phyloP scores from a whole-genome alignment of 2,329 filamentous ascomycete genomes.

The Xylariaceae sp. region DNA sequence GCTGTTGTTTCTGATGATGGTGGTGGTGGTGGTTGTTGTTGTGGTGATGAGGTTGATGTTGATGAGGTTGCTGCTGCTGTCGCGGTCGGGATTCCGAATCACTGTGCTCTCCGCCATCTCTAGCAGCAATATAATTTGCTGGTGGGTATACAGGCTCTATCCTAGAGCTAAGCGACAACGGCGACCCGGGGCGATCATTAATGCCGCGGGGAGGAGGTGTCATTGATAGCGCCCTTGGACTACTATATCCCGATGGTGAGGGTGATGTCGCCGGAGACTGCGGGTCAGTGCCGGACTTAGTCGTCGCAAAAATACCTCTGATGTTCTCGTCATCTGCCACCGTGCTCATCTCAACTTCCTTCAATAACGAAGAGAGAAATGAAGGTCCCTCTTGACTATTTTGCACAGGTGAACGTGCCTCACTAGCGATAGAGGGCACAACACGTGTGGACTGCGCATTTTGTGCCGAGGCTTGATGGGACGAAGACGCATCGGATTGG shows the following conservation, averaged over 20 bases:
- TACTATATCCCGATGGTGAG: slow-evolving; percentile 57
- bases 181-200: slow-evolving; percentile 59
- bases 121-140: slow-evolving; percentile 64
- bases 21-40: slow-evolving; percentile 19
- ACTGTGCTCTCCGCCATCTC: slow-evolving; percentile 39
- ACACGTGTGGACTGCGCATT: slow-evolving; percentile 17
- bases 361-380: slow-evolving; percentile 79
- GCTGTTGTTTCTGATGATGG: neutral
- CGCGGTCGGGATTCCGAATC: slow-evolving; percentile 40
- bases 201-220: slow-evolving; percentile 63
- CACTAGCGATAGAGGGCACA: slow-evolving; percentile 9
- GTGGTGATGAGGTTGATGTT: neutral
- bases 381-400: slow-evolving; percentile 51
- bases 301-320: slow-evolving; percentile 35
- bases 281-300: slow-evolving; percentile 30
- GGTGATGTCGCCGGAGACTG: slow-evolving; percentile 66
- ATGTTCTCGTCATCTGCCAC: slow-evolving; percentile 53
- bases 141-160: slow-evolving; percentile 70
- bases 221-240: slow-evolving; percentile 59
- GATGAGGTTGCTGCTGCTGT: slow-evolving; percentile 13
- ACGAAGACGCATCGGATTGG: slow-evolving; percentile 43
- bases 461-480: slow-evolving; percentile 24
- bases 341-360: slow-evolving; percentile 71
- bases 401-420: slow-evolving; percentile 27
- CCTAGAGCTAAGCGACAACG: slow-evolving; percentile 60